Percentiles rank a stretch among this genome's conserved stretches.
Conservation (phyloP, 177 flowering plant species). For the Telopea speciosissima region DNA sequence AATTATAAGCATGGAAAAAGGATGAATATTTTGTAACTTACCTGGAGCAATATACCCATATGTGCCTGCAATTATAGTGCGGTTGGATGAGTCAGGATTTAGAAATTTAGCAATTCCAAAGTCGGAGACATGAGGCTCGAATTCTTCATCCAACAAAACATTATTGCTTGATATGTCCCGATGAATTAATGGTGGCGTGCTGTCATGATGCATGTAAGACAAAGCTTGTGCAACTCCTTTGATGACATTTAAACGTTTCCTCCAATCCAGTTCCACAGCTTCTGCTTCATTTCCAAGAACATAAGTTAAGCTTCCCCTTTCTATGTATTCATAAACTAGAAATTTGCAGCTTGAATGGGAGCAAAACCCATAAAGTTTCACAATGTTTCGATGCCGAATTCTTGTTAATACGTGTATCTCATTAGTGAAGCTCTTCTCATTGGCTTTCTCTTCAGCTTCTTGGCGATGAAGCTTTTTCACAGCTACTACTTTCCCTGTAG, state of each 20-base stretch:
- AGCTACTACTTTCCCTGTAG: conserved; percentile 14
- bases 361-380: background rate
- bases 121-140: background rate
- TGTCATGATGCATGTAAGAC: background rate
- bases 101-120: background rate
- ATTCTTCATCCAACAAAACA: background rate
- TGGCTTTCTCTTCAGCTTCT: background rate
- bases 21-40: no score
- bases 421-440: conserved; percentile 12
- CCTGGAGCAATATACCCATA: background rate
- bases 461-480: conserved; percentile 10
- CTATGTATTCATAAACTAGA: background rate
- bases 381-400: background rate
- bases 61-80: background rate
- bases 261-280: background rate
- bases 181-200: background rate
- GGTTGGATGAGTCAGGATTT: background rate
- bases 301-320: background rate
- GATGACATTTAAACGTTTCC: background rate
- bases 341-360: background rate
- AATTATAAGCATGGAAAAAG: background rate
- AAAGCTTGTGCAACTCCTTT: background rate
- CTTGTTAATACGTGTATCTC: conserved; percentile 8
- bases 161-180: background rate
- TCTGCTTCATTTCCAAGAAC: background rate